Evolutionary conservation across 2,329 filamentous ascomycete species (phyloP).

Genomic region (Diaporthe sp.): DNA sequence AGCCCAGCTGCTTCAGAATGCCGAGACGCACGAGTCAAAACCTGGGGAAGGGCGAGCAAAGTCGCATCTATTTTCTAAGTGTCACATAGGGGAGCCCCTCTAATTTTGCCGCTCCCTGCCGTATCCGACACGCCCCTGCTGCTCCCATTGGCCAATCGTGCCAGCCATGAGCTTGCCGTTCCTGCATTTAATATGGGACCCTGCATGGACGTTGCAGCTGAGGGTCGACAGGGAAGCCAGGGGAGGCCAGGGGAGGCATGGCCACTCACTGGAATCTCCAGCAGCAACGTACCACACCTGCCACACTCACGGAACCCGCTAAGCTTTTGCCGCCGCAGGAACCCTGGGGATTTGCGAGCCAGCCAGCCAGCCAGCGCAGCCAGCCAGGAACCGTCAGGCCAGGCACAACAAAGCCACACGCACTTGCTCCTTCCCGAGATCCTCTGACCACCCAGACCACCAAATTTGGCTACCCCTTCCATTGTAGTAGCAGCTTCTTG

Average conservation of each 20-base stretch:
- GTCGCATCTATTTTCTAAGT: slow-evolving; percentile 21
- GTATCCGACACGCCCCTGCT: slow-evolving; percentile 3
- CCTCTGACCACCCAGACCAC: slow-evolving; percentile 29
- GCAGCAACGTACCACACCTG: slow-evolving; percentile 24
- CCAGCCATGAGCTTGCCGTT: neutral
- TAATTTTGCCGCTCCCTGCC: slow-evolving; percentile 28
- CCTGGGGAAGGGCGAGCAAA: slow-evolving; percentile 20
- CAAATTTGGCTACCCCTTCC: neutral
- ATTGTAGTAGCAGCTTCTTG: neutral
- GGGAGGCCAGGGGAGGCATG: neutral
- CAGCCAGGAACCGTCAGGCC: neutral
- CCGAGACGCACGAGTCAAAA: slow-evolving; percentile 34
- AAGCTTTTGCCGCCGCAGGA: slow-evolving; percentile 27
- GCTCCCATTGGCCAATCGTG: slow-evolving; percentile 18
- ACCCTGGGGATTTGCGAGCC: neutral
- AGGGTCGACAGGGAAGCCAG: neutral
- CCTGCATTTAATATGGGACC: slow-evolving; percentile 31
- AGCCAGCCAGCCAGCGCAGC: neutral
- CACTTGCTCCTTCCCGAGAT: slow-evolving; percentile 20
- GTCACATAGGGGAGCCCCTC: slow-evolving; percentile 32
- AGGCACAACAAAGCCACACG: slow-evolving; percentile 2
- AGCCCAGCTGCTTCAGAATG: slow-evolving; percentile 25
- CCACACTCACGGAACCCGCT: slow-evolving; percentile 15
- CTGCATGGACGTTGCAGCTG: slow-evolving; percentile 29
- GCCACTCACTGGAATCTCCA: slow-evolving; percentile 21